Evolutionary conservation across 805 yeast genomes (phyloP), one percentile per base, ranked within the genome.

Genomic region (Sugiyamaella lignohabitans): DNA sequence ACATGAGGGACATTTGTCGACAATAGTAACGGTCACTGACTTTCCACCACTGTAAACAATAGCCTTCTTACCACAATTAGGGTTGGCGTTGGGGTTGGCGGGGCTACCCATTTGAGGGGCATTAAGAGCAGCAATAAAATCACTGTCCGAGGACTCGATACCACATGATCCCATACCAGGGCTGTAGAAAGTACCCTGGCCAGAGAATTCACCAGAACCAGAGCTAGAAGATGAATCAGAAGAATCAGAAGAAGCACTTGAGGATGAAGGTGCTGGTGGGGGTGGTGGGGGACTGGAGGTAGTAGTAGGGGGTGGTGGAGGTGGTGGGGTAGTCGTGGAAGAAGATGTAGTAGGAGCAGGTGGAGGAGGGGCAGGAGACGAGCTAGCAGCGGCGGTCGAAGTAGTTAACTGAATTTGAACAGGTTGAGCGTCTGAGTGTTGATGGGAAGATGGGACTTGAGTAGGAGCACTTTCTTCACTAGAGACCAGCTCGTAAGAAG

Each of bases 1-100:
- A 58, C 84, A 80, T 20, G 76, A 81, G 45, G 67, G 74, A 64
- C 84, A 80, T 52, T 73, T 65, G 63, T 79, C 84, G 35, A 70
- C 74, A 42, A 79, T 79, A 19, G 74, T 73, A 42, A 79, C 84
- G 38, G 67, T 70, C 48, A 78, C 82, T 14, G 78, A 64, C 58
- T 74, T 74, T 42, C 75, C 79, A 48, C 64, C 62, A 56, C 71
- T 72, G 56, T 55, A 56, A 32, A 76, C 76, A 41, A 62, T 64
- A 56, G 78, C 75, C 56, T 69, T 61, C 62, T 69, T 72, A 45
- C 82, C 82, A 62, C 84, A 78, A 57, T 69, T 66, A 19, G 68
- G 66, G 52, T 59, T 58, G 45, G 46, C 50, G 62, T 66, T 67
- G 46, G 72, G 68, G 54, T 75, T 67, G 62, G 70, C 71, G 48